A percentile compares a stretch with the other conserved stretches of the same genome.
Conservation (phyloP, 2,329 filamentous ascomycete species). For the Penicillium sp. region DNA sequence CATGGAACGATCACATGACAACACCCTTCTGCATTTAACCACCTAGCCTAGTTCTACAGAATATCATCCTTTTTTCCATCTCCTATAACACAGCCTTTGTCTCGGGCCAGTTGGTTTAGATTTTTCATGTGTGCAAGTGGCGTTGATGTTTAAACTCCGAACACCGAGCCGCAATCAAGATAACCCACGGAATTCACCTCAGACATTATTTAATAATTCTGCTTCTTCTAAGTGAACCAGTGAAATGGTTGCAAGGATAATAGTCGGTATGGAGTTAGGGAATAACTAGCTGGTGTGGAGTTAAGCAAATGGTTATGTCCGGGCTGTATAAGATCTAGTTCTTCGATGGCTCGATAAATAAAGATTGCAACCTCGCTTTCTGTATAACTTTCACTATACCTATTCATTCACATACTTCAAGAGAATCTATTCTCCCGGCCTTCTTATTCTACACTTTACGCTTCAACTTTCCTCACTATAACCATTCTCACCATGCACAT, state of each 20-base stretch:
- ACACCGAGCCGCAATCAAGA: background rate
- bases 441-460: background rate
- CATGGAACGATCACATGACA: no score
- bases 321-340: background rate
- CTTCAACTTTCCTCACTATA: background rate
- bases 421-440: no score
- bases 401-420: background rate
- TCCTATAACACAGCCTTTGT: no score
- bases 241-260: background rate
- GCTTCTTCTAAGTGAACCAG: background rate
- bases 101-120: no score
- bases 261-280: background rate
- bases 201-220: background rate
- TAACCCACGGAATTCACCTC: background rate
- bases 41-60: no score
- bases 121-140: no score
- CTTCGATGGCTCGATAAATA: background rate
- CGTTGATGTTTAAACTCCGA: no score
- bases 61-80: no score
- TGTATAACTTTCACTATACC: background rate
- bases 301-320: background rate
- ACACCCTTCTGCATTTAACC: no score
- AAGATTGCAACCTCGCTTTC: background rate
- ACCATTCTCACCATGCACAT: slow-evolving; percentile 13
- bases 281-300: background rate